Evolutionary conservation across 2,329 filamentous ascomycete species (phyloP), one percentile per base, ranked within the genome.

Genomic region (Aquanectria penicillioides): DNA sequence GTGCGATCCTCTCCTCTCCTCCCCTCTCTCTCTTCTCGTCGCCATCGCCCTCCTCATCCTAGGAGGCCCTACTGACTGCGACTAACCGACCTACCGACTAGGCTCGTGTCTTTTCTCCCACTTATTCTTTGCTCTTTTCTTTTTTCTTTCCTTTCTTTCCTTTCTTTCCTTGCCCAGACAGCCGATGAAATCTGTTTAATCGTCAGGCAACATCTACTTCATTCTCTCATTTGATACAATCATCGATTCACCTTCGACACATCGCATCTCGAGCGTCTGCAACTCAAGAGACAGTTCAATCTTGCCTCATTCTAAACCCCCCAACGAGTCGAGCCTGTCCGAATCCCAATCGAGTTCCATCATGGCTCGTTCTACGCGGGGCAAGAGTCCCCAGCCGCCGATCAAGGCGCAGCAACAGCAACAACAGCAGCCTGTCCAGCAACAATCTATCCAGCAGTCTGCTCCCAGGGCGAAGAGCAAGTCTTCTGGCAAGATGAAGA

Each of bases 321-420:
- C 60, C 64, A 26, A 44, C 41, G 44, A 59, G 29, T 34, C 50
- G 52, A 57, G 38, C n/a, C 29, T 33, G n/a, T 15, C 10, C 28
- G 36, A 47, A 58, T 46, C 59, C 58, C 47, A 23, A 36, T 58
- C n/a, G n/a, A n/a, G n/a, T n/a, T n/a, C 48, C 59, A 65, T 48
- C 62, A 78, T 78, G 76, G 75, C 74, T 63, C 75, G 69, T 67
- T 71, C 69, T 50, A 59, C 68, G 62, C 70, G 75, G 71, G 72
- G 73, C 69, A 75, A 72, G 49, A 77, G 74, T 68, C 75, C 75
- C 59, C 69, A 72, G 63, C 73, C 75, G 56, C 70, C 70, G 25
- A 47, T 69, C 56, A 68, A 69, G 44, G 56, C 52, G 31, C 59
- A 54, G 13, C 40, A 26, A 22, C 36, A 31, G 36, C 49, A 69